Evolutionary conservation across 208 protist genomes (phyloP), one percentile per base, ranked within the genome.

Genomic region (Kentomonas sorsogonicus): DNA sequence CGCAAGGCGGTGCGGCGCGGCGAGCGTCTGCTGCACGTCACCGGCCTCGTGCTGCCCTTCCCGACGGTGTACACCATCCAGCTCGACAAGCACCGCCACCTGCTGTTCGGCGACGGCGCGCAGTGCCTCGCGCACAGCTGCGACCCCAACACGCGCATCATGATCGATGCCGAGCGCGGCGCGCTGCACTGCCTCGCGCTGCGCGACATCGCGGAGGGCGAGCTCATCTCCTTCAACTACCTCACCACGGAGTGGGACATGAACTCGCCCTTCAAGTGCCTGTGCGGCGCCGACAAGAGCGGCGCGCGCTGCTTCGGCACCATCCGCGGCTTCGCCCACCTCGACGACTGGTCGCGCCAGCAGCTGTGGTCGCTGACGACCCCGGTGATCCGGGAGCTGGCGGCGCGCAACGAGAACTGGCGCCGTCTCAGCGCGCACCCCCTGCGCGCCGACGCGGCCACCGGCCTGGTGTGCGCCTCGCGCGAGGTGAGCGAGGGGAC

Each of bases 171-270:
- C 26, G 63, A 66, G 41, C 68, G 59, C 29, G 63, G 70, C 54
- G 60, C 62, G 34, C 46, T 94, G 4, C 74, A 84, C 56, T 90
- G 84, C 55, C 48, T 90, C 39, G 84, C 88, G 26, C 66, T 92
- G 25, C 84, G 84, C 18, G 70, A 82, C 51, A 92, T 94, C 46
- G 47, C 46, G 15, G 57, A 67, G 7, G 84, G 79, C 9, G 88
- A 92, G 61, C 15, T 89, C 55, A 80, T 94, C 55, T 76, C 83
- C 9, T 94, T 92, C 63, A 94, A 94, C 69, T 94, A 92, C 73
- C 69, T 94, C 22, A 83, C 79, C 11, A 94, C 88, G 30, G 88
- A 94, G 73, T 94, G 79, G 80, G 83, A 94, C 69, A 90, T 94
- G 88, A 79, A 77, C 66, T 76, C 46, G 10, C 84, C 88, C 11